A percentile compares a stretch with the other conserved stretches of the same genome.
Conservation (phyloP, 2,329 filamentous ascomycete genomes). For the Cadophora luteo-olivacea region DNA sequence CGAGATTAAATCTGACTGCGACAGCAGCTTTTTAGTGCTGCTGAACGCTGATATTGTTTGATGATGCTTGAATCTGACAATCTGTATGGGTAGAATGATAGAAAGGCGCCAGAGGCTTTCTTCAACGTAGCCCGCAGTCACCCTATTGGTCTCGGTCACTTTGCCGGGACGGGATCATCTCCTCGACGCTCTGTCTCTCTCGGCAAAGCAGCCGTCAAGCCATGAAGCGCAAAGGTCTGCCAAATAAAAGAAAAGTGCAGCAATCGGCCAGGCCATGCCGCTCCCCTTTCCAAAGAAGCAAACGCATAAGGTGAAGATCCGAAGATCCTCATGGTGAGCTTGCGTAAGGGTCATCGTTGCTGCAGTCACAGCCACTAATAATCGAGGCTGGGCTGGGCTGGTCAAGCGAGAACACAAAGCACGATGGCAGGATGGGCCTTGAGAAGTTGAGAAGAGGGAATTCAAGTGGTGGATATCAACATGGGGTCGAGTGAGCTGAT, state of each 20-base stretch:
- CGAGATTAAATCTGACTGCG: constrained; percentile 8
- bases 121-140: constrained; percentile 1
- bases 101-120: constrained; percentile 3
- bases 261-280: not conserved
- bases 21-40: not conserved
- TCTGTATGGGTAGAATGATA: constrained; percentile 2
- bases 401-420: not conserved
- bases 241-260: not conserved
- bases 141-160: constrained; percentile 7
- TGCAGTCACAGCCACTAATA: not conserved
- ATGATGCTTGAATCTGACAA: not conserved
- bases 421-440: not conserved
- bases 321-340: not conserved
- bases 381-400: not conserved
- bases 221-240: not conserved
- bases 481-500: not conserved
- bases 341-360: not conserved
- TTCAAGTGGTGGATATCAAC: not conserved
- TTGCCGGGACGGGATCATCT: not conserved
- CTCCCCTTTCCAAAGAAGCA: not conserved
- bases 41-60: not conserved
- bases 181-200: not conserved
- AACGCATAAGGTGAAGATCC: not conserved
- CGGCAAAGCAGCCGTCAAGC: not conserved
- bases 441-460: not conserved